phyloP scores from a whole-genome alignment of 768 basidiomycete genomes.

The Cystobasidium onofrii region DNA sequence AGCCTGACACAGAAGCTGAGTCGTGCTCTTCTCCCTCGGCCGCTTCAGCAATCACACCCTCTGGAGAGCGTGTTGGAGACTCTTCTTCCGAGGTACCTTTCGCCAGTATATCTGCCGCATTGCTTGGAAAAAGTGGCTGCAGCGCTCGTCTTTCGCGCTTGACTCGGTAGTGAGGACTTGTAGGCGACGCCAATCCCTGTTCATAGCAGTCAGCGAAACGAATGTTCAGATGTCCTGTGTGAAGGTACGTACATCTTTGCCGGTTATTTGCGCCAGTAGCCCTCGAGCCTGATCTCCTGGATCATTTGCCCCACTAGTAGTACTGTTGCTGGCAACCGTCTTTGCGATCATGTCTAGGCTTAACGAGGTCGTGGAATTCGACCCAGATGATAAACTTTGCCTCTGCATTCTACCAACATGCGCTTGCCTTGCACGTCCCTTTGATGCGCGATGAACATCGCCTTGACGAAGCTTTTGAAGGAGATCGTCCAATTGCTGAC shows the following conservation, averaged over 20 bases:
- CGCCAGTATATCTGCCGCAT: background rate
- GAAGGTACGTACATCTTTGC: slow-evolving; percentile 1
- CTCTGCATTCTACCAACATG: slow-evolving; percentile 10
- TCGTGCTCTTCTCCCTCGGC: background rate
- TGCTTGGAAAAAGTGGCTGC: background rate
- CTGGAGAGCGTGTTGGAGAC: background rate
- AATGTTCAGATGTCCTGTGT: background rate
- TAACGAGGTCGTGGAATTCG: background rate
- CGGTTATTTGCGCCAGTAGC: slow-evolving; percentile 12
- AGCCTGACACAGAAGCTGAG: background rate
- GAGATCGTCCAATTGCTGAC: slow-evolving; percentile 24
- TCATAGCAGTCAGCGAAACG: background rate
- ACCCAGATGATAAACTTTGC: background rate
- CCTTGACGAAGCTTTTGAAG: slow-evolving; percentile 21
- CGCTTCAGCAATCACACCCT: background rate
- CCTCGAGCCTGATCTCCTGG: slow-evolving; percentile 9
- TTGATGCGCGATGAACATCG: slow-evolving; percentile 1
- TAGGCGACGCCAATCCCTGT: background rate
- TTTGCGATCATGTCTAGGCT: background rate
- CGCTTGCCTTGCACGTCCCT: background rate
- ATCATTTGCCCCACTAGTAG: background rate
- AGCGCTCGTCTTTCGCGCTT: slow-evolving; percentile 3
- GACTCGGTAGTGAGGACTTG: slow-evolving; percentile 6
- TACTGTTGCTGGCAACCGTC: background rate
- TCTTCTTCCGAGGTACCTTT: background rate